These are phyloP conservation scores for Phytopythium oedochilum DNA, from an alignment of 352 stramenopile species.

Conservation along the genomic window DNA sequence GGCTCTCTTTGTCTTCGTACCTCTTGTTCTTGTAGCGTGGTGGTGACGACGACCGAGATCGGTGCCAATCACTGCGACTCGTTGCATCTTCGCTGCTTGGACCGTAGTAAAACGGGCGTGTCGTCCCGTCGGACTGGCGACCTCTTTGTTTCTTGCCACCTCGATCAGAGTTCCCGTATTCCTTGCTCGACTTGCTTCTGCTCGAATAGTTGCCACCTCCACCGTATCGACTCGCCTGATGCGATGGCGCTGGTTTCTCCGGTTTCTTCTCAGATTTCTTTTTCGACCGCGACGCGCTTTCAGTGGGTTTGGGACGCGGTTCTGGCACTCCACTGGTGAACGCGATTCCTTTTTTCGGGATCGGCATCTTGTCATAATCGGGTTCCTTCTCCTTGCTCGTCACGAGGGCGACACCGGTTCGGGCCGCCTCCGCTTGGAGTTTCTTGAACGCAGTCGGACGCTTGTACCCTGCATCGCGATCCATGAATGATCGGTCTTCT, in stretches of 20 bases:
- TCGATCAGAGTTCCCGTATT: neutral
- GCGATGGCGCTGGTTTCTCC: conserved; percentile 1
- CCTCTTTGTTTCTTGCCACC: neutral
- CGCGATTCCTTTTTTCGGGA: conserved; percentile 33
- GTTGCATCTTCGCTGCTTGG: neutral
- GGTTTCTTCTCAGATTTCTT: conserved; percentile 15
- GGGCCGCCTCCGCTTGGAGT: conserved; percentile 34
- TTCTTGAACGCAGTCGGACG: conserved; percentile 54
- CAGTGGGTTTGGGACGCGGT: neutral
- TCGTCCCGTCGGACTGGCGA: neutral
- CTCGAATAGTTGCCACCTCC: neutral
- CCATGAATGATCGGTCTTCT: conserved; percentile 19
- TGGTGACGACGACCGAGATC: conserved; percentile 18
- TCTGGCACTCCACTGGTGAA: conserved; percentile 3
- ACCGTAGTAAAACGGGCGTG: neutral
- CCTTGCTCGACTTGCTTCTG: neutral
- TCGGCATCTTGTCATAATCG: conserved; percentile 44
- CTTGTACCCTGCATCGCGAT: conserved; percentile 34
- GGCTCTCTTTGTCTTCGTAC: conserved; percentile 15
- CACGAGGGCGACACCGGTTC: conserved; percentile 33
- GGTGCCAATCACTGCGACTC: conserved; percentile 5
- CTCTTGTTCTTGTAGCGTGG: conserved; percentile 9
- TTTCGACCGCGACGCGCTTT: neutral
- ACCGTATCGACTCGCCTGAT: conserved; percentile 6
- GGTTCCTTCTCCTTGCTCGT: conserved; percentile 28